Conservation (phyloP, 129 eudicot species). For the Smallanthus sonchifolius region DNA sequence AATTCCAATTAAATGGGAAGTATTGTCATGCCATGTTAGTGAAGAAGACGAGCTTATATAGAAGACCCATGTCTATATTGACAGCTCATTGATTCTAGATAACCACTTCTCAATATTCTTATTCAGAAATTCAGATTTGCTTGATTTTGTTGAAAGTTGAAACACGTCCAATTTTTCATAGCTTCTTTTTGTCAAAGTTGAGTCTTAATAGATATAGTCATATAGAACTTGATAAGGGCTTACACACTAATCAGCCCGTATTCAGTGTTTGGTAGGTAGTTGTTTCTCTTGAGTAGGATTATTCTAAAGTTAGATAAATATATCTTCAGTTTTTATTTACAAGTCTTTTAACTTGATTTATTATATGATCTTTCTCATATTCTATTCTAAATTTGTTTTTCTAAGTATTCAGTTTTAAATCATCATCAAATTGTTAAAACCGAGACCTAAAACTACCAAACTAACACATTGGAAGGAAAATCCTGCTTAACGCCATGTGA, state of each 20-base stretch:
- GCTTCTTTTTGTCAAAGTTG: background rate
- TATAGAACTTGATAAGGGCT: background rate
- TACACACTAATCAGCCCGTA: background rate
- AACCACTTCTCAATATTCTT: background rate
- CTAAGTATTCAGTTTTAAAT: no score
- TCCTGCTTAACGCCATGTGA: background rate
- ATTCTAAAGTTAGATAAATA: background rate
- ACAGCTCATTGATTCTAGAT: background rate
- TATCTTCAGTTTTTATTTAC: background rate
- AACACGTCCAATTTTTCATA: background rate
- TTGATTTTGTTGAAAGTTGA: background rate
- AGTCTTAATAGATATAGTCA: no score
- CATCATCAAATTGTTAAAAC: no score
- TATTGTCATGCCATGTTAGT: background rate
- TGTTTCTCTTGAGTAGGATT: background rate
- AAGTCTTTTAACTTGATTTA: background rate
- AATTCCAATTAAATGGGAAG: background rate
- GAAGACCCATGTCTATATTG: background rate
- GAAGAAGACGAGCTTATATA: background rate
- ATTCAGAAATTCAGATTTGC: background rate
- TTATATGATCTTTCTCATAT: no score
- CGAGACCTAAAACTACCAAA: no score
- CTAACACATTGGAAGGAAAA: background rate
- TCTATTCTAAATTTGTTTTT: no score
- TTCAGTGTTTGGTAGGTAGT: background rate